Percentiles rank a stretch among this genome's conserved stretches.
Evolutionary conservation across 768 basidiomycete genomes (phyloP).

Genomic region (Tulasnella sp.): DNA sequence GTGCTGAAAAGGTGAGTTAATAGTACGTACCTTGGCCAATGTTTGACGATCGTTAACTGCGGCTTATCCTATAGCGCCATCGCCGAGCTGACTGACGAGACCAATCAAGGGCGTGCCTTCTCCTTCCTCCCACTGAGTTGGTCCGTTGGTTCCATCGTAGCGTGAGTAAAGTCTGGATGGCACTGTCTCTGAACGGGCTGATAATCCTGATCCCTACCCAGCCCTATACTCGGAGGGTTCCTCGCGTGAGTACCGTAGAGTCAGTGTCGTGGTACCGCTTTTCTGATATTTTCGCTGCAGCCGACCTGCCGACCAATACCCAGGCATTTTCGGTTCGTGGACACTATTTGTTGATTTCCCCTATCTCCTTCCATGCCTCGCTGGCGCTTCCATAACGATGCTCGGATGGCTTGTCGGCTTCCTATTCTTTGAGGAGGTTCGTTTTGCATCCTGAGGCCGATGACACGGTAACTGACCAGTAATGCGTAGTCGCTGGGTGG

Average conservation of each 20-base stretch:
- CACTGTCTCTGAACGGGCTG: not conserved
- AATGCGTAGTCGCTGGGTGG: not conserved
- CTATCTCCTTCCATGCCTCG: slow-evolving; percentile 3
- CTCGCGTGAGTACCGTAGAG: not conserved
- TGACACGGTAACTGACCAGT: no score
- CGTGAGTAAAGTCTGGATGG: slow-evolving; percentile 7
- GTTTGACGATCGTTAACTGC: not conserved
- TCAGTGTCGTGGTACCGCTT: not conserved
- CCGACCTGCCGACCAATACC: not conserved
- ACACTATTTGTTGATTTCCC: not conserved
- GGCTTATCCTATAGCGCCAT: not conserved
- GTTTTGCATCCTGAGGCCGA: no score
- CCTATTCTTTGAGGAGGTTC: not conserved
- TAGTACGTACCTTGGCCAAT: not conserved
- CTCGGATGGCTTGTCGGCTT: slow-evolving; percentile 5
- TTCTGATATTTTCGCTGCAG: not conserved
- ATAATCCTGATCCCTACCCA: not conserved
- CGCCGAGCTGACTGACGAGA: slow-evolving; percentile 19
- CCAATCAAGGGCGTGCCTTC: slow-evolving; percentile 20
- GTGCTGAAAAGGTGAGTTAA: slow-evolving; percentile 17
- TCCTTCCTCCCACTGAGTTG: slow-evolving; percentile 17
- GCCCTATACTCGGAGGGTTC: slow-evolving; percentile 19
- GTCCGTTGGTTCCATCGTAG: slow-evolving; percentile 17
- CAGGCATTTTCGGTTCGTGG: slow-evolving; percentile 10
- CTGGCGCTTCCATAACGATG: slow-evolving; percentile 1